A percentile compares a stretch with the other conserved stretches of the same genome.
Evolutionary conservation across 1,284 basidiomycete species (phyloP).

Genomic region (Albatrellus sp.): DNA sequence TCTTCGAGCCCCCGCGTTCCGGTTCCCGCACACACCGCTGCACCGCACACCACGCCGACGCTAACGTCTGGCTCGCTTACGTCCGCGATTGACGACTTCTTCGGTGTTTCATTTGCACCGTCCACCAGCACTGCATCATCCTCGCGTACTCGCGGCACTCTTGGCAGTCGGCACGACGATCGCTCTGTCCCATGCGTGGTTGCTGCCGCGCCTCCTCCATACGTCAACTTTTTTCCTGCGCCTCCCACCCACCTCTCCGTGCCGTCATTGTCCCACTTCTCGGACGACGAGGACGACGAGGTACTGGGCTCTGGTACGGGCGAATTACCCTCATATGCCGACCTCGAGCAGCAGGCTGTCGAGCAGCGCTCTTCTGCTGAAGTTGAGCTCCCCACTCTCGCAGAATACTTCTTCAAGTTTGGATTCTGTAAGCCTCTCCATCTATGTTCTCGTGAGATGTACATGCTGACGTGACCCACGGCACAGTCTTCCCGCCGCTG

Average conservation of each 20-base stretch:
- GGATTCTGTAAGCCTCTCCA: conserved; percentile 17
- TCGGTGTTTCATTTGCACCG: conserved; percentile 12
- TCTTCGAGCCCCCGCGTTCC: background rate
- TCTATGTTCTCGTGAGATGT: background rate
- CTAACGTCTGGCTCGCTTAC: conserved; percentile 7
- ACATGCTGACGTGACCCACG: background rate
- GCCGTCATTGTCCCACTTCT: no score
- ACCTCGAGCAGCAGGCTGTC: conserved; percentile 3
- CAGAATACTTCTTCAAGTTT: conserved; percentile 21
- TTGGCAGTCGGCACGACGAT: conserved; percentile 18
- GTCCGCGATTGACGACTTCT: conserved; percentile 19
- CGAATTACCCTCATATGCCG: background rate
- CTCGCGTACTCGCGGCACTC: conserved; percentile 11
- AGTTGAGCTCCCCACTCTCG: conserved; percentile 19
- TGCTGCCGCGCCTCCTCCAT: conserved; percentile 14
- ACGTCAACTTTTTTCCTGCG: conserved; percentile 10
- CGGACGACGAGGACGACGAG: background rate
- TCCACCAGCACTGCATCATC: no score
- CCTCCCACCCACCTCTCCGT: background rate
- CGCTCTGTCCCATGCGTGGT: conserved; percentile 7
- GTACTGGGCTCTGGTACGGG: background rate
- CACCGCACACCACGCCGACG: background rate
- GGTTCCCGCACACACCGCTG: background rate
- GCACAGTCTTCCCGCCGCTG: conserved; percentile 7
- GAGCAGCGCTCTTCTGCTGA: conserved; percentile 15